Evolutionary conservation across 2,329 filamentous ascomycete species (phyloP).

Genomic region (Nothophaeocryptopus gaeumannii): DNA sequence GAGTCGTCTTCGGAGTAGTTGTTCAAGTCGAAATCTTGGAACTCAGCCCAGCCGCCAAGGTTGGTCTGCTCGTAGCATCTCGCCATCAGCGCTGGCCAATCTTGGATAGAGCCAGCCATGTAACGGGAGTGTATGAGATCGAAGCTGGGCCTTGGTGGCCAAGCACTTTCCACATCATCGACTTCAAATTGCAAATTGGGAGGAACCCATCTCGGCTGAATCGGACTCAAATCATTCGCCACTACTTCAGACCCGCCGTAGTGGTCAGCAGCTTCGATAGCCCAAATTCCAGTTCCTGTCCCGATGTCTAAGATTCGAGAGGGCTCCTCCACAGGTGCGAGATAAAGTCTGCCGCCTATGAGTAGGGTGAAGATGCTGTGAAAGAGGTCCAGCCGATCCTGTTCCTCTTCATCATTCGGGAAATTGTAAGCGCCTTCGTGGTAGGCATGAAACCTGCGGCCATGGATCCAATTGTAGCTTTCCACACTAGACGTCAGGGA

Average conservation of each 20-base stretch:
- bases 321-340: conserved; percentile 1
- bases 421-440: neutral
- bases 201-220: conserved; percentile 25
- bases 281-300: conserved; percentile 46
- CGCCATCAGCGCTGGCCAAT: conserved; percentile 35
- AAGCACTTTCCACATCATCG: conserved; percentile 33
- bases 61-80: conserved; percentile 9
- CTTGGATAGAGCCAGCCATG: conserved; percentile 46
- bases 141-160: conserved; percentile 33
- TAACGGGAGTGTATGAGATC: conserved; percentile 48
- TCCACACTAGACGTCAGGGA: neutral
- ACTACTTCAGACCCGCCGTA: conserved; percentile 33
- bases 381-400: conserved; percentile 40
- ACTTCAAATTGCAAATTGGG: conserved; percentile 45
- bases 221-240: conserved; percentile 39
- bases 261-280: conserved; percentile 35
- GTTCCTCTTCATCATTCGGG: conserved; percentile 35
- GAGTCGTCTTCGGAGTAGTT: conserved; percentile 6
- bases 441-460: conserved; percentile 3
- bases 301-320: conserved; percentile 43
- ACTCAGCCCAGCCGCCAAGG: conserved; percentile 7
- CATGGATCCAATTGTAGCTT: conserved; percentile 2
- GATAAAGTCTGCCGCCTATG: conserved; percentile 25
- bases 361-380: conserved; percentile 42
- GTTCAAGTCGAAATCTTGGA: conserved; percentile 9